Conservation (phyloP, 306 rosid species). For the Abrus precatorius region DNA sequence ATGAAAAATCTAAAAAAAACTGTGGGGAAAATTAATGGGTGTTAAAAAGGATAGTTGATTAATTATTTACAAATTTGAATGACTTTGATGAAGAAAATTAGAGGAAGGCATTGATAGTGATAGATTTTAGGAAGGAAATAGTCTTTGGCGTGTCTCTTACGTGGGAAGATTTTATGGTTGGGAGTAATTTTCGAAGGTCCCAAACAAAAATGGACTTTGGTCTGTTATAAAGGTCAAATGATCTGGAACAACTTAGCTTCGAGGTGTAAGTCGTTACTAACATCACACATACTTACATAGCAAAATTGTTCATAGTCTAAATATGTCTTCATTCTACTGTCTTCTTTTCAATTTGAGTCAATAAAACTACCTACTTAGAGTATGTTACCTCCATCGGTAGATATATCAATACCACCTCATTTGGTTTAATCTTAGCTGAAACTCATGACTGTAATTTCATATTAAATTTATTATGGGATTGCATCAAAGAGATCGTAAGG, state of each 20-base stretch:
- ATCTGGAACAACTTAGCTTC: neutral
- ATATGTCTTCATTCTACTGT: neutral
- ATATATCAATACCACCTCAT: too few relatives aligned
- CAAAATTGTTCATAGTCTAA: neutral
- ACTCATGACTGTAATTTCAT: too few relatives aligned
- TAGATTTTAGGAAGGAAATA: conserved; percentile 62
- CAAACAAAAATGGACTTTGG: conserved; percentile 39
- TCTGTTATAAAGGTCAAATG: conserved; percentile 10
- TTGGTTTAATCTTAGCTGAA: too few relatives aligned
- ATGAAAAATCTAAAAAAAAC: conserved; percentile 43
- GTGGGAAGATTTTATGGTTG: conserved; percentile 45
- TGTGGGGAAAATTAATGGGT: conserved; percentile 33
- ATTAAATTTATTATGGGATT: too few relatives aligned
- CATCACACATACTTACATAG: neutral
- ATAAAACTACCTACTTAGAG: neutral
- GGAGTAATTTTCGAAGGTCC: conserved; percentile 52
- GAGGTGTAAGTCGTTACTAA: neutral
- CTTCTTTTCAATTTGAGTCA: neutral
- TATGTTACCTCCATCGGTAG: too few relatives aligned
- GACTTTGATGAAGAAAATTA: conserved; percentile 44
- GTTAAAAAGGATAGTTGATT: conserved; percentile 45
- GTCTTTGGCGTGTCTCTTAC: conserved; percentile 40
- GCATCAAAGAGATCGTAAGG: too few relatives aligned
- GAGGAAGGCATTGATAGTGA: conserved; percentile 59
- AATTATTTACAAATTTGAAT: conserved; percentile 61